These are phyloP conservation scores for Lophiotrema nucula DNA, from an alignment of 495 filamentous ascomycete species.

Conservation along the genomic window DNA sequence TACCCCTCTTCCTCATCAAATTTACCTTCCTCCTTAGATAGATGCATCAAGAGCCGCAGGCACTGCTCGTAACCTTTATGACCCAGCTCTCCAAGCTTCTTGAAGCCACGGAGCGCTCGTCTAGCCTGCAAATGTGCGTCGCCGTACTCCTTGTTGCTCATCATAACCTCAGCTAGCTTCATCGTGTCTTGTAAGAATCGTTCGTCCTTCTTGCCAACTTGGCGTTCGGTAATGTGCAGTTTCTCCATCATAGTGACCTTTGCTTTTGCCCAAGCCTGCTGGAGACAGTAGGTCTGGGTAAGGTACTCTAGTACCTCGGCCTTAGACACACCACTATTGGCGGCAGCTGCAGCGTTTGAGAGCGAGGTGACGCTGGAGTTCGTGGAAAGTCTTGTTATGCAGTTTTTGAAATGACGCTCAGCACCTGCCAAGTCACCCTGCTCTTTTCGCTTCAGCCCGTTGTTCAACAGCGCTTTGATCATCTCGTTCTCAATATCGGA, in stretches of 20 bases:
- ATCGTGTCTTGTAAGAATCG: background rate
- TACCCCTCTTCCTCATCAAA: constrained; percentile 18
- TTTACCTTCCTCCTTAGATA: constrained; percentile 7
- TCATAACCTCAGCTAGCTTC: background rate
- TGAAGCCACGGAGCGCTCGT: constrained; percentile 6
- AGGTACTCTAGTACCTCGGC: constrained; percentile 1
- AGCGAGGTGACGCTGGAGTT: too few species aligned
- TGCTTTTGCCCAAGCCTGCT: constrained; percentile 6
- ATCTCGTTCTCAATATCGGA: constrained; percentile 21
- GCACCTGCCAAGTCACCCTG: constrained; percentile 3
- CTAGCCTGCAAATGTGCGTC: constrained; percentile 12
- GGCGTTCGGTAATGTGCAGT: background rate
- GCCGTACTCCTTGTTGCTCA: constrained; percentile 6
- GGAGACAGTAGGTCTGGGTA: background rate
- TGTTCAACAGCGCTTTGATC: constrained; percentile 1
- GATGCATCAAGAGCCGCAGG: background rate
- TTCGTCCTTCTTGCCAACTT: constrained; percentile 4
- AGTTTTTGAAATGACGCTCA: constrained; percentile 12
- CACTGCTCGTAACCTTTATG: background rate
- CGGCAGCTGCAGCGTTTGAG: too few species aligned
- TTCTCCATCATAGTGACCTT: constrained; percentile 9
- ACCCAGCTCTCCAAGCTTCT: constrained; percentile 4
- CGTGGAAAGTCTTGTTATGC: background rate
- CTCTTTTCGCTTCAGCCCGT: background rate
- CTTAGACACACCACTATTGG: background rate